A percentile compares a stretch with the other conserved stretches of the same genome.
Conservation (phyloP, 768 basidiomycete genomes). For the Xerocomellus intermedius region DNA sequence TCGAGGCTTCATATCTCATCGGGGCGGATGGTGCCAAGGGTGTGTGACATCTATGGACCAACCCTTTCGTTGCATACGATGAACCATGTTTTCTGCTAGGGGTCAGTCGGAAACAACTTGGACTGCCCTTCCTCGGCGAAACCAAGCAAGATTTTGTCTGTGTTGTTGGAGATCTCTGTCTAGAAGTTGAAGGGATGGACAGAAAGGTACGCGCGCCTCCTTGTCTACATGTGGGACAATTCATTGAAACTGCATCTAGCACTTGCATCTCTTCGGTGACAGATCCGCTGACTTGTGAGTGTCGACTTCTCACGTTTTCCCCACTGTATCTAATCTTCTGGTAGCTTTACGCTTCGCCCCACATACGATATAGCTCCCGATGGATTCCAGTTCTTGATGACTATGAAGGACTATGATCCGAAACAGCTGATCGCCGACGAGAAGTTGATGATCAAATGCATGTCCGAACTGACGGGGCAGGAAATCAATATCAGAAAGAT, state of each 20-base stretch:
- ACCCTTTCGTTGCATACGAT: not conserved
- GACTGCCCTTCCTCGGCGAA: conserved; percentile 43
- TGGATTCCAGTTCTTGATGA: conserved; percentile 20
- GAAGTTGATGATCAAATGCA: conserved; percentile 29
- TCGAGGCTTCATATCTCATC: conserved; percentile 34
- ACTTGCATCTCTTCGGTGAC: conserved; percentile 24
- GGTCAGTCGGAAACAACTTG: conserved; percentile 38
- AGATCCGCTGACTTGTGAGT: conserved; percentile 6
- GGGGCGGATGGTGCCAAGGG: conserved; percentile 42
- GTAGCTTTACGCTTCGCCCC: conserved; percentile 13
- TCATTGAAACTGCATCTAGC: conserved; percentile 6
- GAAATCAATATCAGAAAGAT: conserved; percentile 35
- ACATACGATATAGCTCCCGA: conserved; percentile 20
- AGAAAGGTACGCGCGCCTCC: conserved; percentile 16
- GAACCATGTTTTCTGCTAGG: conserved; percentile 18
- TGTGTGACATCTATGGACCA: not conserved
- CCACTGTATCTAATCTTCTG: not conserved
- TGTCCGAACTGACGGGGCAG: conserved; percentile 28
- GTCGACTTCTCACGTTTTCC: too few relatives aligned
- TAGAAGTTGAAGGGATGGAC: conserved; percentile 30
- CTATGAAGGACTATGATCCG: conserved; percentile 6
- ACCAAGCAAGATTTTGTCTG: conserved; percentile 27
- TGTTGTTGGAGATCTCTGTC: conserved; percentile 38
- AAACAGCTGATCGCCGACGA: conserved; percentile 17
- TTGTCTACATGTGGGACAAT: not conserved